Evolutionary conservation across 768 basidiomycete species (phyloP).

Genomic region (Suillus subalutaceus): DNA sequence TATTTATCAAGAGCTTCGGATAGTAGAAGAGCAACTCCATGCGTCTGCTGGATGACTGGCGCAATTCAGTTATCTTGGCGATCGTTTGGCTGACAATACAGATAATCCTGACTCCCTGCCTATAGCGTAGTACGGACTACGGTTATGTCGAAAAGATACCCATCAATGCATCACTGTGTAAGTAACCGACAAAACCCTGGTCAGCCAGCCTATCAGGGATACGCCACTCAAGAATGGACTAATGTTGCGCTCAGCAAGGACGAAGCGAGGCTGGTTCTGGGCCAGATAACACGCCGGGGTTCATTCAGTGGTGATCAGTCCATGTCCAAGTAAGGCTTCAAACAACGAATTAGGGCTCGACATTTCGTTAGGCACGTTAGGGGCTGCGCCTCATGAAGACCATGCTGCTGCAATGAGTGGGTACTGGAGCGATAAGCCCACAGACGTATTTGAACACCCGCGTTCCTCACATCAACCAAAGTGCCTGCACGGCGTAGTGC

Average conservation of each 20-base stretch:
- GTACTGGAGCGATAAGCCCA: not conserved
- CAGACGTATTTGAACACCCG: conserved; percentile 6
- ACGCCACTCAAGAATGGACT: not conserved
- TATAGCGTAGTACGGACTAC: conserved; percentile 19
- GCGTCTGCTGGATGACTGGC: conserved; percentile 29
- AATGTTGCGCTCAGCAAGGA: not conserved
- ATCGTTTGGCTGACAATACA: conserved; percentile 9
- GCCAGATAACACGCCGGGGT: too few species aligned
- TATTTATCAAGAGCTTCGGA: conserved; percentile 27
- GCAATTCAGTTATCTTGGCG: conserved; percentile 26
- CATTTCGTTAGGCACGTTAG: not conserved
- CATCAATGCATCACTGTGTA: not conserved
- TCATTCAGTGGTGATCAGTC: not conserved
- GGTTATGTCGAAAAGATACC: conserved; percentile 13
- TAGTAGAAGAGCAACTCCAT: conserved; percentile 34
- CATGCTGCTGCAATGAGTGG: conserved; percentile 12
- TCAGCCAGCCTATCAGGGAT: not conserved
- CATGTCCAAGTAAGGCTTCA: not conserved
- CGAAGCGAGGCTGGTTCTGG: not conserved
- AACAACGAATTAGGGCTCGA: not conserved
- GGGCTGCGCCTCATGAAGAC: conserved; percentile 3
- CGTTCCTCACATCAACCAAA: not conserved
- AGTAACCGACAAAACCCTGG: not conserved
- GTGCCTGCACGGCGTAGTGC: not conserved
- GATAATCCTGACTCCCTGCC: conserved; percentile 3